A percentile compares a stretch with the other conserved stretches of the same genome.
phyloP scores from a whole-genome alignment of 495 filamentous ascomycete species.

The Penicillium lividum region DNA sequence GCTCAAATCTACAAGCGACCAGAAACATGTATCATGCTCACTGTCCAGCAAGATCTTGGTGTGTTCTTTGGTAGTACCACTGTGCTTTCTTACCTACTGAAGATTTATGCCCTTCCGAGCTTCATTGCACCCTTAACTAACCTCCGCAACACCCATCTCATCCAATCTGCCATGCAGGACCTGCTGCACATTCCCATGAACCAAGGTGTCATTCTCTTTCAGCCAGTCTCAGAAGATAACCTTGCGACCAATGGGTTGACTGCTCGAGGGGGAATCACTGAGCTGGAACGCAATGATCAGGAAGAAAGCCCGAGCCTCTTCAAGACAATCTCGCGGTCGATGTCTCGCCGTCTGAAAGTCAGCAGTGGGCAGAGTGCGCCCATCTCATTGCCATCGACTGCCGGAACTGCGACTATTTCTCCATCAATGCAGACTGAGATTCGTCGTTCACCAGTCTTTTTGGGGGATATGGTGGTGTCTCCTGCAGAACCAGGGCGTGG shows the following conservation, averaged over 20 bases:
- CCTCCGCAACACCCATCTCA: conserved; percentile 75
- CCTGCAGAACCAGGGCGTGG: neutral
- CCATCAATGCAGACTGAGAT: conserved; percentile 8
- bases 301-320: conserved; percentile 38
- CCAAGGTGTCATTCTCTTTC: conserved; percentile 70
- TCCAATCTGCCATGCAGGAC: conserved; percentile 68
- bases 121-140: conserved; percentile 76
- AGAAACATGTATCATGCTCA: conserved; percentile 69
- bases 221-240: conserved; percentile 67
- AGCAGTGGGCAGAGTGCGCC: conserved; percentile 32
- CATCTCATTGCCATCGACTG: conserved; percentile 21
- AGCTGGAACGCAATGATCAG: conserved; percentile 46
- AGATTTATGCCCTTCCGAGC: conserved; percentile 68
- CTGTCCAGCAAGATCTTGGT: conserved; percentile 70
- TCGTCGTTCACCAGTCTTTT: neutral
- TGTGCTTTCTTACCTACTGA: conserved; percentile 79
- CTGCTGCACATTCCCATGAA: conserved; percentile 61
- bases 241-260: conserved; percentile 71
- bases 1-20: conserved; percentile 72
- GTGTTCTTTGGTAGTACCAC: conserved; percentile 72
- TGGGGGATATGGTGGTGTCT: neutral
- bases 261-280: conserved; percentile 65
- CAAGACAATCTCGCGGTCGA: conserved; percentile 34
- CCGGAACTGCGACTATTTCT: neutral
- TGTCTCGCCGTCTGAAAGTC: conserved; percentile 37